Base-by-base conservation (phyloP, 768 basidiomycete species). In the Suillus subalutaceus region DNA sequence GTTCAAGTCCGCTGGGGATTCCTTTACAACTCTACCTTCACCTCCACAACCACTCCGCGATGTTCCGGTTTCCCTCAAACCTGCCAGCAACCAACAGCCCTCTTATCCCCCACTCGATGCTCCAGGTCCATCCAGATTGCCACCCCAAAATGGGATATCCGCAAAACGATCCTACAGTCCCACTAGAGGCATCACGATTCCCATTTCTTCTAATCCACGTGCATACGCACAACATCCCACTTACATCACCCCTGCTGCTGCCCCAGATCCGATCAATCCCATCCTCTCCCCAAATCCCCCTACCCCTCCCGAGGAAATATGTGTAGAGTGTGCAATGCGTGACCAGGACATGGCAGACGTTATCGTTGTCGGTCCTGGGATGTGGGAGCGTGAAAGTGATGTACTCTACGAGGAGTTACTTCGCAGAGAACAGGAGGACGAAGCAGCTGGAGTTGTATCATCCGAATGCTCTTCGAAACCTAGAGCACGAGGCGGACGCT, bases 291-390 rank as follows among this genome's bases (percentile, higher is more conserved):
- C 88, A 40, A 81, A 81, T 16, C 86, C 83, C 30, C 86, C 78
- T 37, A 73, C 72, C 6, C 81, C 79, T 12, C 88, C 86, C 69
- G 91, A 93, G 71, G 97, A 99, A 76, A 81, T 98, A 38, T 99
- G 97, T 71, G 83, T 97, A 43, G 97, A 99, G 77, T 99, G 97
- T 74, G 91, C 97, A 65, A 99, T 99, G 96, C 90, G 97, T 40
- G 97, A 99, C 77, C 88, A 97, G 74, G 97, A 99, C 75, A 94
- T 99, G 92, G 94, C 90, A 10, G 96, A 97, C 75, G 94, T 99
- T 32, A 86, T 93, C 75, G 97, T 97, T 26, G 86, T 89, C 4
- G 87, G 89, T 37, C 88, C 90, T 12, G 94, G 95, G 1, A 85
- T 92, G 9, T 99, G 97, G 97, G 94, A 93, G 0, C 85, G 97